phyloP scores from a whole-genome alignment of 129 eudicot species.

The Silybum marianum region DNA sequence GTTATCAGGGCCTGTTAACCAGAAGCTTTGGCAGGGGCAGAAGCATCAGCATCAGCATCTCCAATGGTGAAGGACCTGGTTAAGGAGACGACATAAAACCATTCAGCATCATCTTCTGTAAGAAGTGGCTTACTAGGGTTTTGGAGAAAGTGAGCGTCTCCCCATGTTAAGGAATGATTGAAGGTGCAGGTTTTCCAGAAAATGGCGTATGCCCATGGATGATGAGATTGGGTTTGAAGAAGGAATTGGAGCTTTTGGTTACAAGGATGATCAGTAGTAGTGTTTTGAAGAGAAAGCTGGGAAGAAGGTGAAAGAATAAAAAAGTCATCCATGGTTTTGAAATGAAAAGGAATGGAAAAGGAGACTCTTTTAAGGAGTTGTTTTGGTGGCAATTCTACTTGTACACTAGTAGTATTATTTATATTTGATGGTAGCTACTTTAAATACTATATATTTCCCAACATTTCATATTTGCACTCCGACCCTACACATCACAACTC shows the following conservation, averaged over 20 bases:
- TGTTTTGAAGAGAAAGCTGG: background rate
- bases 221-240: constrained; percentile 45
- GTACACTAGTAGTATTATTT: background rate
- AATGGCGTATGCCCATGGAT: constrained; percentile 69
- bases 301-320: constrained; percentile 39
- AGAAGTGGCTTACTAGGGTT: constrained; percentile 11
- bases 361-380: background rate
- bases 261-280: constrained; percentile 5
- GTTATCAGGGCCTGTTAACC: constrained; percentile 49
- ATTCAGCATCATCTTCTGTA: constrained; percentile 39
- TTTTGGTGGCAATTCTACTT: background rate
- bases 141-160: constrained; percentile 53
- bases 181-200: constrained; percentile 52
- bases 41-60: constrained; percentile 51
- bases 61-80: constrained; percentile 43
- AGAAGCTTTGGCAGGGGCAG: constrained; percentile 47
- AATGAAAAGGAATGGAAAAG: background rate
- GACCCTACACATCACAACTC: background rate
- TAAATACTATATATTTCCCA: background rate
- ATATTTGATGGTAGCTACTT: background rate
- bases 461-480: background rate
- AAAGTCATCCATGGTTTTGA: constrained; percentile 39
- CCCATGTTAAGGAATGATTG: constrained; percentile 47
- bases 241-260: constrained; percentile 52
- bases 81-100: constrained; percentile 63